Base-by-base conservation (phyloP, 768 basidiomycete genomes). In the Russula sp. region DNA sequence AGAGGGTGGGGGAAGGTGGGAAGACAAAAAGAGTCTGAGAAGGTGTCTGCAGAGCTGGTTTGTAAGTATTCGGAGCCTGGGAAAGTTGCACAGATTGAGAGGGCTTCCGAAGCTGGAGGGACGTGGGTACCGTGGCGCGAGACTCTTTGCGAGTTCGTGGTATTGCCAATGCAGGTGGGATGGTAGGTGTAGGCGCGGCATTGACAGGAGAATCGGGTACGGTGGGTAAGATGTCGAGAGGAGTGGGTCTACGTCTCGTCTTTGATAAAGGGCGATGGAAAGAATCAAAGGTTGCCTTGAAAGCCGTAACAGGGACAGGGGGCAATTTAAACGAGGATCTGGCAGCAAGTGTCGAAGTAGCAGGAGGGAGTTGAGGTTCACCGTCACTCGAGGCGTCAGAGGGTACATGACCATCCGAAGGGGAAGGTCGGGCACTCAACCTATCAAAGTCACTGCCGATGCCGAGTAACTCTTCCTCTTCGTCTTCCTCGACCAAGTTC, bases 11-110 rank as follows among this genome's bases (percentile, higher is more conserved):
- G 5, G 90, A 92, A 37, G 91, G 89, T 1, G 91, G 91, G 71
- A 93, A 93, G 42, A 93, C 86, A 68, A 93, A 92, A 51, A 93
- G 78, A 0, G 91, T 93, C 71, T 93, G 91, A 1, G 90, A 89
- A 37, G 88, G 87, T 39, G 86, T 81, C 51, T 78, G 73, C 44
- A 77, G 59, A 48, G 35, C 49, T 32, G 52, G 49, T 58, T 55
- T 60, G 45, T 58, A 35, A 71, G 66, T n/a, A 68, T 62, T 58
- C 70, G 70, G 57, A 71, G 73, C 22, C 58, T 62, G 62, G 63
- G 58, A 51, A 4, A 22, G 57, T 55, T 65, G 74, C 65, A 34
- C 68, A 60, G 60, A 69, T n/a, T 49, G 49, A 32, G 58, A 59
- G n/a, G 52, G 11, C 57, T 63, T 67, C 44, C 73, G 74, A 7